Conservation (phyloP, 2,329 filamentous ascomycete genomes). For the Taxawa tesnikishii region DNA sequence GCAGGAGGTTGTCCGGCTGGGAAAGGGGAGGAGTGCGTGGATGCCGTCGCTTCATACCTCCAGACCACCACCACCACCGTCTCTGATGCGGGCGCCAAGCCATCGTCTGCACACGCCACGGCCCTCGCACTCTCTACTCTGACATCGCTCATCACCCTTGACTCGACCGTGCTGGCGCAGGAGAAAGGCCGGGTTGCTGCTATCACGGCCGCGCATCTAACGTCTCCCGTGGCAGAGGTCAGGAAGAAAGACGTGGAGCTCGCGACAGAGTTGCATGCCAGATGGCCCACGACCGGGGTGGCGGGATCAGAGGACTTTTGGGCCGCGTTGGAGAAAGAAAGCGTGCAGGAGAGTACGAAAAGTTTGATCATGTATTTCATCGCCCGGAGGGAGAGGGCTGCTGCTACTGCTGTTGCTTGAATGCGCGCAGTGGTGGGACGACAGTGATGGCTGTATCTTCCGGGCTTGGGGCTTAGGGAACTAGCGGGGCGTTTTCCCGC, state of each 20-base stretch:
- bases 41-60: conserved; percentile 26
- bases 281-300: conserved; percentile 39
- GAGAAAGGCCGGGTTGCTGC: conserved; percentile 9
- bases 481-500: no score
- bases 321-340: conserved; percentile 45
- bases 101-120: conserved; percentile 25
- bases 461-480: no score
- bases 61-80: conserved; percentile 47
- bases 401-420: not conserved
- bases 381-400: conserved; percentile 52
- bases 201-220: conserved; percentile 14
- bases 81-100: conserved; percentile 55
- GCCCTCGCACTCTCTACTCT: conserved; percentile 53
- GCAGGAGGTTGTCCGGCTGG: conserved; percentile 59
- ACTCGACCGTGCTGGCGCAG: conserved; percentile 9
- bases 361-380: conserved; percentile 69
- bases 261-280: conserved; percentile 58
- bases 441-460: no score
- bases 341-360: conserved; percentile 57
- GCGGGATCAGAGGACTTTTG: conserved; percentile 44
- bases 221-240: conserved; percentile 18
- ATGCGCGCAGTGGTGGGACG: no score
- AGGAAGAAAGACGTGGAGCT: conserved; percentile 65
- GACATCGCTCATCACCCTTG: conserved; percentile 42
- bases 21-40: conserved; percentile 42